Evolutionary conservation across 495 filamentous ascomycete species (phyloP).

Genomic region (Aspergillus funiculosus): DNA sequence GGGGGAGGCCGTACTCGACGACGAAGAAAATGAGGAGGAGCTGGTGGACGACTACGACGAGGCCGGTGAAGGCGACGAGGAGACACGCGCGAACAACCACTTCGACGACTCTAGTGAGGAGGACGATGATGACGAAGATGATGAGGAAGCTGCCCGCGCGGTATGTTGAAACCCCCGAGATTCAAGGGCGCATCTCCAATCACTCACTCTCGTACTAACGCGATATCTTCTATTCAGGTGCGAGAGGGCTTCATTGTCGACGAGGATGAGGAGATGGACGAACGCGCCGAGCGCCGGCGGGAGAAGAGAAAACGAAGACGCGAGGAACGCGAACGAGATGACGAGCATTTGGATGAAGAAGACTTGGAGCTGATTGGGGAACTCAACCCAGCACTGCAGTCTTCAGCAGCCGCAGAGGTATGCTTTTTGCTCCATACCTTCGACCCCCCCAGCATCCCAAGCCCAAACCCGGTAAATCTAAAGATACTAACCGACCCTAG

Average conservation of each 20-base stretch:
- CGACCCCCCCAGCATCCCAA: background rate
- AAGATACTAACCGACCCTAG: constrained; percentile 37
- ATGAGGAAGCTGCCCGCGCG: constrained; percentile 64
- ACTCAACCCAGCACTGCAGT: constrained; percentile 61
- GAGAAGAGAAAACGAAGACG: constrained; percentile 65
- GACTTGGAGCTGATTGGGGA: constrained; percentile 93
- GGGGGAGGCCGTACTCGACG: constrained; percentile 76
- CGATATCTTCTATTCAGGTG: constrained; percentile 45
- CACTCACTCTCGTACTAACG: constrained; percentile 2
- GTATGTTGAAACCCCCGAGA: constrained; percentile 26
- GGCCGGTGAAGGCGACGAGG: constrained; percentile 50
- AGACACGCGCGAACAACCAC: constrained; percentile 41
- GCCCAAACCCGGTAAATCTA: background rate
- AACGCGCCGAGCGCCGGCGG: constrained; percentile 54
- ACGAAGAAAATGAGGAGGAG: constrained; percentile 88
- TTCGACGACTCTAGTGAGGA: constrained; percentile 87
- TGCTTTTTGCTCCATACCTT: too few species aligned
- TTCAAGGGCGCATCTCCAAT: background rate
- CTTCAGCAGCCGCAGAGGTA: constrained; percentile 59
- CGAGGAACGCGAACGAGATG: constrained; percentile 71
- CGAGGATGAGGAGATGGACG: constrained; percentile 77
- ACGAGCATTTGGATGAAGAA: constrained; percentile 88
- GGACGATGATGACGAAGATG: constrained; percentile 94
- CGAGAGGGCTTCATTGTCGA: constrained; percentile 95
- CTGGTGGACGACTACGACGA: constrained; percentile 70